These are phyloP conservation scores for Prunus persica DNA, from an alignment of 306 rosid species.

Conservation along the genomic window Prunus_persica_NCBIv2 NC_034011.1:20701001-20701500, in stretches of 20 bases:
- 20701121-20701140: background rate
- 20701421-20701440: slow-evolving; percentile 93
- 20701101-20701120: background rate
- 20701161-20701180: background rate
- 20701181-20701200: background rate
- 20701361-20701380: slow-evolving; percentile 84
- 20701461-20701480: slow-evolving; percentile 12
- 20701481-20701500: slow-evolving; percentile 11
- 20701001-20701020: background rate
- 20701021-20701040: background rate
- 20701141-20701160: background rate
- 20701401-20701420: slow-evolving; percentile 98
- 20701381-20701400: slow-evolving; percentile 87
- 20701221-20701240: background rate
- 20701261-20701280: no score
- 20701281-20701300: background rate
- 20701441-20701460: slow-evolving; percentile 37
- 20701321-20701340: slow-evolving; percentile 5
- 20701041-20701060: background rate
- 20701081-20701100: no score
- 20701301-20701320: background rate
- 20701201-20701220: no score
- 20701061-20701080: background rate
- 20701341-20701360: background rate
- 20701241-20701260: no score